phyloP scores from a whole-genome alignment of 1,284 basidiomycete genomes.

The Mixia osmundae region DNA sequence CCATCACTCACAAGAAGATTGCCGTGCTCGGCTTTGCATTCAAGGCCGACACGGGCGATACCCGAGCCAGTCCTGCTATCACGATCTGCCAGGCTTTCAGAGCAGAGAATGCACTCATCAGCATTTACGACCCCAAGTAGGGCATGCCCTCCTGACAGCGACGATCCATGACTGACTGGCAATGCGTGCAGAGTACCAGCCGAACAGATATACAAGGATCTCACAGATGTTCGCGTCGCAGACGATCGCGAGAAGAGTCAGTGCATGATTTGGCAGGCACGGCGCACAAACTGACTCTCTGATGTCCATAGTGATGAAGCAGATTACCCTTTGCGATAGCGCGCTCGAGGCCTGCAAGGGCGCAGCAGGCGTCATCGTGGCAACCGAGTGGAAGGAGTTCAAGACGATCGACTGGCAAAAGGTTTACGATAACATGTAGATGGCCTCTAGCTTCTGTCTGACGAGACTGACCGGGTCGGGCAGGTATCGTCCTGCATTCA shows the following conservation, averaged over 20 bases:
- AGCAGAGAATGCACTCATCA: conserved; percentile 61
- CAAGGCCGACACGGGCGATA: conserved; percentile 64
- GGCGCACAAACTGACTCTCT: neutral
- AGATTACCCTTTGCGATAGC: conserved; percentile 49
- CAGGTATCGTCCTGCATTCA: conserved; percentile 20
- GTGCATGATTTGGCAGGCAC: conserved; percentile 3
- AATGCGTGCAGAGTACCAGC: too few species aligned
- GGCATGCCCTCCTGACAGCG: too few species aligned
- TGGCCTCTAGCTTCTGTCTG: too few species aligned
- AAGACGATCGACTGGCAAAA: conserved; percentile 64
- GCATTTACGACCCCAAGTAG: conserved; percentile 85
- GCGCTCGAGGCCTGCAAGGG: conserved; percentile 69
- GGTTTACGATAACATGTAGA: conserved; percentile 73
- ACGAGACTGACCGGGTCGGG: too few species aligned
- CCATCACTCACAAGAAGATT: conserved; percentile 86
- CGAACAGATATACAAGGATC: conserved; percentile 30
- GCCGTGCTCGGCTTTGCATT: conserved; percentile 66
- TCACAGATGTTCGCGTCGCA: conserved; percentile 27
- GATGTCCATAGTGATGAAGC: conserved; percentile 43
- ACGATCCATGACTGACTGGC: too few species aligned
- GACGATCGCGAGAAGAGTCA: conserved; percentile 30
- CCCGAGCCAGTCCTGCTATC: conserved; percentile 91
- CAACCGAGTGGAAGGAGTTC: conserved; percentile 83
- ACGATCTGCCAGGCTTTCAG: conserved; percentile 83
- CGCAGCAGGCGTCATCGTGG: conserved; percentile 70